phyloP scores from a whole-genome alignment of 2,329 filamentous ascomycete genomes.

The Trichoderma arundinaceum region DNA sequence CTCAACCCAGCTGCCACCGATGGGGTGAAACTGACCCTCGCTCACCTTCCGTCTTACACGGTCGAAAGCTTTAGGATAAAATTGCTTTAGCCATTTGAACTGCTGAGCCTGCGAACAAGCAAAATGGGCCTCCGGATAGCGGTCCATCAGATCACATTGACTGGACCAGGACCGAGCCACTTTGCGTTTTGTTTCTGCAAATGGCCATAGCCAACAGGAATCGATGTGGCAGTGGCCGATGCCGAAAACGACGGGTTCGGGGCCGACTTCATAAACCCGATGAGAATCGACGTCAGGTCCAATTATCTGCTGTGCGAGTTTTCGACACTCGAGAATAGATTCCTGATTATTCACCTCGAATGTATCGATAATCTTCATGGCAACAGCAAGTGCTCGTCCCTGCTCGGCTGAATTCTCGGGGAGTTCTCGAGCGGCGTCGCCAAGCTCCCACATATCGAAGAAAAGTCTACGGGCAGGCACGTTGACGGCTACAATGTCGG shows the following conservation, averaged over 20 bases:
- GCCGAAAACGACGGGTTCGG: slow-evolving; percentile 78
- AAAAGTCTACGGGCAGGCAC: slow-evolving; percentile 80
- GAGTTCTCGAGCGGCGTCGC: slow-evolving; percentile 90
- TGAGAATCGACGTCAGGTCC: slow-evolving; percentile 81
- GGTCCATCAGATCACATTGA: slow-evolving; percentile 93
- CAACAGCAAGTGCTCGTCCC: slow-evolving; percentile 82
- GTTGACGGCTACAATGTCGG: slow-evolving; percentile 89
- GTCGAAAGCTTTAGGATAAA: slow-evolving; percentile 87
- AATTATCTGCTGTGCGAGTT: slow-evolving; percentile 83
- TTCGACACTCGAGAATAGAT: slow-evolving; percentile 77
- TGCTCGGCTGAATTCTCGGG: slow-evolving; percentile 86
- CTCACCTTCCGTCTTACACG: slow-evolving; percentile 91
- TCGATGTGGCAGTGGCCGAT: slow-evolving; percentile 99
- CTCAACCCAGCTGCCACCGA: slow-evolving; percentile 98
- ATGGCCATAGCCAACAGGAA: slow-evolving; percentile 98
- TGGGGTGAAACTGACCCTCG: slow-evolving; percentile 88
- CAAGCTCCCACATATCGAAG: slow-evolving; percentile 96
- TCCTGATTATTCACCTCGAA: slow-evolving; percentile 83
- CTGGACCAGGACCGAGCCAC: slow-evolving; percentile 95
- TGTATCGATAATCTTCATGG: slow-evolving; percentile 86
- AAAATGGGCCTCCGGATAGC: slow-evolving; percentile 93
- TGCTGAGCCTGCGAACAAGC: slow-evolving; percentile 94
- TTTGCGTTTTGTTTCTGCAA: slow-evolving; percentile 96
- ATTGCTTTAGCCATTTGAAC: slow-evolving; percentile 93
- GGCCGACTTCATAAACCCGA: slow-evolving; percentile 79